Base-by-base conservation (phyloP, 208 protist genomes). In the Naegleria lovaniensis region DNA sequence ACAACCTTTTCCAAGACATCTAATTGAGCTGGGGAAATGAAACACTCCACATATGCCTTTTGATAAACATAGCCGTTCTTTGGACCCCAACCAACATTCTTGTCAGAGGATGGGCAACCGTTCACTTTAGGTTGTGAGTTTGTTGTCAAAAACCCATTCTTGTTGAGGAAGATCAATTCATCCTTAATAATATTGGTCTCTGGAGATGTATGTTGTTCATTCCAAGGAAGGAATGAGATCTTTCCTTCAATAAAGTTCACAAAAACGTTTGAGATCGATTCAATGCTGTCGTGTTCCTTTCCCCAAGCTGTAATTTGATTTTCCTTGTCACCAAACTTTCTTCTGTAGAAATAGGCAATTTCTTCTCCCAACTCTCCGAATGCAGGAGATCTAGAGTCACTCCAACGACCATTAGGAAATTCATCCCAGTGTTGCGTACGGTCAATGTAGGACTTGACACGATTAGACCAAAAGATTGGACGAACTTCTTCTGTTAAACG, bases 381-480 rank as follows among this genome's bases (percentile, higher is more conserved):
- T 41, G 87, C 87, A 90, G 87, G 52, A 33, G 52, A 79, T 79
- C 87, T 67, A 15, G 36, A 38, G n/a, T 90, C 93, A 90, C 95
- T 93, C 95, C 96, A 98, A 88, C 96, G 91, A 13, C 95, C 95
- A 91, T 97, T 97, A 48, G 96, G 96, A 85, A 97, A 97, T 51
- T 98, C 97, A 91, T 98, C 93, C 96, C 96, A 97, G 36, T 89
- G 87, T 15, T 92, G 90, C 79, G 96, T 98, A 48, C 95, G 92
- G 22, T 91, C 91, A 85, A 98, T 94, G 94, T 98, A 98, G 39
- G 93, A 95, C 85, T 94, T 94, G 52, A 97, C 94, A 25, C 97
- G 91, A 89, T 95, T 96, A 33, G 95, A 93, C 97, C 97, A 99
- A 93, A 98, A 98, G 58, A 98, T 96, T 16, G 96, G 96, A 40